Percentiles rank a stretch among this genome's conserved stretches.
These are phyloP conservation scores for Coemansia sp. DNA, from an alignment of 192 early-diverging fungal genomes.

Conservation along the genomic window DNA sequence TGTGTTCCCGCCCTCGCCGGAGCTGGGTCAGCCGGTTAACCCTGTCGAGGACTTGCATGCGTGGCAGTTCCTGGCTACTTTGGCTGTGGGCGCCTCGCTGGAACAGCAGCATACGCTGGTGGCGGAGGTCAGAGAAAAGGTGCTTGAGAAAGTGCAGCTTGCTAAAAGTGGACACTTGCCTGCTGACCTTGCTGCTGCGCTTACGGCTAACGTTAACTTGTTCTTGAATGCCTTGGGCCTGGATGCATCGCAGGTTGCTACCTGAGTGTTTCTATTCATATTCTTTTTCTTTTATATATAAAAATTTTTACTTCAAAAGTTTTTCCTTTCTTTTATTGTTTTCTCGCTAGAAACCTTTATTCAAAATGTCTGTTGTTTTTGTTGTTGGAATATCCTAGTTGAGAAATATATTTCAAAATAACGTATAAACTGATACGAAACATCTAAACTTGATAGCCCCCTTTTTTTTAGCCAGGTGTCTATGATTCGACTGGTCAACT, in stretches of 20 bases:
- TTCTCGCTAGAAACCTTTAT: neutral
- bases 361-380: too few species aligned
- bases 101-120: slow-evolving; percentile 95
- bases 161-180: slow-evolving; percentile 64
- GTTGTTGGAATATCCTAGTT: too few species aligned
- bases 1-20: slow-evolving; percentile 71
- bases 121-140: slow-evolving; percentile 82
- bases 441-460: too few species aligned
- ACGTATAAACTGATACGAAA: too few species aligned
- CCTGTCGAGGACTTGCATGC: slow-evolving; percentile 81
- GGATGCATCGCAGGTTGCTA: slow-evolving; percentile 61
- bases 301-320: neutral
- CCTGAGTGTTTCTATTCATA: neutral
- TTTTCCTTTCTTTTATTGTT: neutral
- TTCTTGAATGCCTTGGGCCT: slow-evolving; percentile 95
- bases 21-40: slow-evolving; percentile 40
- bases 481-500: too few species aligned
- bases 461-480: too few species aligned
- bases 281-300: slow-evolving; percentile 7
- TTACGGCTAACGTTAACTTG: slow-evolving; percentile 86
- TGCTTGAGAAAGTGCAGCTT: slow-evolving; percentile 76
- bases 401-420: too few species aligned
- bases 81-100: slow-evolving; percentile 91
- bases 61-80: slow-evolving; percentile 97
- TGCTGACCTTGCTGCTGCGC: slow-evolving; percentile 63